Evolutionary conservation across 2,329 filamentous ascomycete genomes (phyloP).

Genomic region (Exserohilum turcica): DNA sequence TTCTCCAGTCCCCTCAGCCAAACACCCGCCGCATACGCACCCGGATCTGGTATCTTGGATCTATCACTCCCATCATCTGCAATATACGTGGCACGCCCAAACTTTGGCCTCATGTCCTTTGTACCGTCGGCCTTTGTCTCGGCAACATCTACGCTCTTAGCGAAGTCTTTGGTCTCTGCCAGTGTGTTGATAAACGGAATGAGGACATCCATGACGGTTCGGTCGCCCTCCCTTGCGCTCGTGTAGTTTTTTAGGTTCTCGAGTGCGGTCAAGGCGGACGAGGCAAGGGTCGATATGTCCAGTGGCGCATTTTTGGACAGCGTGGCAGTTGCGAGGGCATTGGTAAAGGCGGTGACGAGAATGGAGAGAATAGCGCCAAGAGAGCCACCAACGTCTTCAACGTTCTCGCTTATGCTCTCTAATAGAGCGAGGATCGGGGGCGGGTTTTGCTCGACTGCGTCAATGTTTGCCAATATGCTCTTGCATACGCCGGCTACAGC

Average conservation of each 20-base stretch:
- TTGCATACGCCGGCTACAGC: slow-evolving; percentile 69
- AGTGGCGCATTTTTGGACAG: slow-evolving; percentile 34
- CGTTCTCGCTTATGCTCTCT: slow-evolving; percentile 62
- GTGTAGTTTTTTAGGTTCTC: slow-evolving; percentile 69
- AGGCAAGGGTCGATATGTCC: slow-evolving; percentile 44
- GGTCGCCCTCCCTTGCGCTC: slow-evolving; percentile 82
- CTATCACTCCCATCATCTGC: slow-evolving; percentile 66
- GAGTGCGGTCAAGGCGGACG: slow-evolving; percentile 52
- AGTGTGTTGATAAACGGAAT: slow-evolving; percentile 82
- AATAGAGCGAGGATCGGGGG: slow-evolving; percentile 61
- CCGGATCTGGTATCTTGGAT: slow-evolving; percentile 65
- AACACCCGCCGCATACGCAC: slow-evolving; percentile 75
- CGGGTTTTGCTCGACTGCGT: slow-evolving; percentile 61
- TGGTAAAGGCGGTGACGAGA: slow-evolving; percentile 78
- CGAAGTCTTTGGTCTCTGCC: slow-evolving; percentile 65
- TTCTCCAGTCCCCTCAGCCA: slow-evolving; percentile 71
- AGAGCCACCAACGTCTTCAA: slow-evolving; percentile 75
- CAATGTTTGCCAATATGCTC: slow-evolving; percentile 52
- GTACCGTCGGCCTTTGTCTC: slow-evolving; percentile 77
- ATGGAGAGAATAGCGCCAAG: slow-evolving; percentile 79
- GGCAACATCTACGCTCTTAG: slow-evolving; percentile 74
- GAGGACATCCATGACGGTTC: slow-evolving; percentile 88
- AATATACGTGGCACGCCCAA: slow-evolving; percentile 83
- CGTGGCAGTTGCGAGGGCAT: slow-evolving; percentile 44
- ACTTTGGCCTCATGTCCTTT: slow-evolving; percentile 85